Conservation (phyloP, 1,284 basidiomycete genomes). For the Golubevia sp. region DNA sequence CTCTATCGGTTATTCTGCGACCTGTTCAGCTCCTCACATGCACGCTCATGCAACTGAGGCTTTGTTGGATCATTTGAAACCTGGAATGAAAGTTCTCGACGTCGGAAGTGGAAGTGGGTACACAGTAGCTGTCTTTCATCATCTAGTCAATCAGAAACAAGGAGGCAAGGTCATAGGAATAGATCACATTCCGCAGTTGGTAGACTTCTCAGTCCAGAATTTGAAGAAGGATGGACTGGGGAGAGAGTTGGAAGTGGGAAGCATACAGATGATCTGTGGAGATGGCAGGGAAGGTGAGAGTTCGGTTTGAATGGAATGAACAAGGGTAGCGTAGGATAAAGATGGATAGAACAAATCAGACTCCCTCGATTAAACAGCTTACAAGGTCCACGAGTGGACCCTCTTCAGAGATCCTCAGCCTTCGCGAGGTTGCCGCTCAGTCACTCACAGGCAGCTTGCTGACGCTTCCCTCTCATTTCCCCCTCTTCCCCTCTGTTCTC, state of each 20-base stretch:
- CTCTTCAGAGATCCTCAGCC: neutral
- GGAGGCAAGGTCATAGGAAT: slow-evolving; percentile 80
- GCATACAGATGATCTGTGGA: slow-evolving; percentile 72
- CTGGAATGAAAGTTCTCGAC: slow-evolving; percentile 77
- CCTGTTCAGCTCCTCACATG: slow-evolving; percentile 90
- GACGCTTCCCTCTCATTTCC: neutral
- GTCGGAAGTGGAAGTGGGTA: slow-evolving; percentile 63
- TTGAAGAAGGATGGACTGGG: slow-evolving; percentile 73
- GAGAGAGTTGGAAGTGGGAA: slow-evolving; percentile 65
- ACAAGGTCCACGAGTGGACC: too few species aligned
- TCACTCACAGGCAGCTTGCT: neutral
- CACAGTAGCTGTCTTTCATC: slow-evolving; percentile 69
- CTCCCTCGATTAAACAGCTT: too few species aligned
- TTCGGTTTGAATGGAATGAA: too few species aligned
- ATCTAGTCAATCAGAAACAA: slow-evolving; percentile 66
- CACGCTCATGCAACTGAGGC: slow-evolving; percentile 80
- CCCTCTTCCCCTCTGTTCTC: too few species aligned
- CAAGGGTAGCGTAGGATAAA: too few species aligned
- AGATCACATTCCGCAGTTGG: slow-evolving; percentile 73
- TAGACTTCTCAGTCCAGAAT: slow-evolving; percentile 72
- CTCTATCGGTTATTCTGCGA: slow-evolving; percentile 77
- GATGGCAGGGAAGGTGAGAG: slow-evolving; percentile 77
- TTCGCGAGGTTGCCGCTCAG: neutral
- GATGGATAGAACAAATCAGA: too few species aligned
- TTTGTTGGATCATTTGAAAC: slow-evolving; percentile 72